These are phyloP conservation scores for Suillus subluteus DNA, from an alignment of 768 basidiomycete species.

Conservation along the genomic window DNA sequence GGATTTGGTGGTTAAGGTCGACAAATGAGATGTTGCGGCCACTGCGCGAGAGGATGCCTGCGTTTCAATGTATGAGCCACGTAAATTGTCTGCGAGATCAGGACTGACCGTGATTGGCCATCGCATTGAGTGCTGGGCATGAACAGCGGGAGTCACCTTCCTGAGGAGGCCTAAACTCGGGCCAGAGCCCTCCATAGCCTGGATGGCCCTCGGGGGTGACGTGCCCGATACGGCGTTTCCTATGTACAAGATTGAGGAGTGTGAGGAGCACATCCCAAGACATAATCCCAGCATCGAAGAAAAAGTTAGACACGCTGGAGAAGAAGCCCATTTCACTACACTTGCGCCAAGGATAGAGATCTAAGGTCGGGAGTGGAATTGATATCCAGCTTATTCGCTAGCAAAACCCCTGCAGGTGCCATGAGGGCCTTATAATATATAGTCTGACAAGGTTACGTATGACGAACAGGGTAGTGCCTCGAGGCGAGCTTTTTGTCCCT, in stretches of 20 bases:
- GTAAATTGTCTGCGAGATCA: background rate
- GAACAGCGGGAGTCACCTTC: slow-evolving; percentile 71
- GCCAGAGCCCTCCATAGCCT: slow-evolving; percentile 71
- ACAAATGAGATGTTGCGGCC: slow-evolving; percentile 73
- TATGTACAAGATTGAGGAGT: slow-evolving; percentile 53
- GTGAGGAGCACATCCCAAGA: slow-evolving; percentile 57
- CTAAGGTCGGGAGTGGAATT: background rate
- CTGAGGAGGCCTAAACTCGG: slow-evolving; percentile 59
- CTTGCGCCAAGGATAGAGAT: background rate
- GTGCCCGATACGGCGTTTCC: slow-evolving; percentile 48
- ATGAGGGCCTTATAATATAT: background rate
- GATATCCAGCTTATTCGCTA: background rate
- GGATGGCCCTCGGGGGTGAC: slow-evolving; percentile 59
- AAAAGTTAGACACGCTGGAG: slow-evolving; percentile 1
- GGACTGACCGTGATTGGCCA: slow-evolving; percentile 80
- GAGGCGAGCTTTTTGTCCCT: no score
- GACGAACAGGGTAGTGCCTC: no score
- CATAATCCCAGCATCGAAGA: slow-evolving; percentile 34
- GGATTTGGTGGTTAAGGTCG: slow-evolving; percentile 46
- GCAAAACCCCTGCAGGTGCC: background rate
- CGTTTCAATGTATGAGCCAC: background rate
- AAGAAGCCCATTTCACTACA: background rate
- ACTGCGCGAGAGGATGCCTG: slow-evolving; percentile 55
- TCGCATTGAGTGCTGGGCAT: slow-evolving; percentile 77
- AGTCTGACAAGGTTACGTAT: background rate